Conservation (phyloP, 257 asterid genomes). For the Solanum chaucha region DNA sequence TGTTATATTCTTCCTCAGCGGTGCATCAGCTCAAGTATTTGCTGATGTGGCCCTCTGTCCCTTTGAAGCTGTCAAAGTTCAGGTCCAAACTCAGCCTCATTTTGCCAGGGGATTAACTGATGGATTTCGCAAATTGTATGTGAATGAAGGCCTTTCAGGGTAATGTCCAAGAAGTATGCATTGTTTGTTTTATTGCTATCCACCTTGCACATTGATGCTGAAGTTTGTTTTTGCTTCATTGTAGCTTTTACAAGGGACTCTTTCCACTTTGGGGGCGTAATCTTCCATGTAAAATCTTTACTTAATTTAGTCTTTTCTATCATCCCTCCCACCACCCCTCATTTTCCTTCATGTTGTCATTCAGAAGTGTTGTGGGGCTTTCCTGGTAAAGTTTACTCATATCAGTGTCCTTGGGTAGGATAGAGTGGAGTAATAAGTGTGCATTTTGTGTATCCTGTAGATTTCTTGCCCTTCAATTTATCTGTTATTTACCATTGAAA, state of each 20-base stretch:
- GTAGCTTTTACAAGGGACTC: constrained; percentile 35
- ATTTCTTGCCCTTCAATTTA: background rate
- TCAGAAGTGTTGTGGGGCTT: background rate
- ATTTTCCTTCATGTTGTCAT: background rate
- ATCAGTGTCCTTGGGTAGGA: background rate
- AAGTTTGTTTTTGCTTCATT: background rate
- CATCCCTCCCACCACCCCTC: background rate
- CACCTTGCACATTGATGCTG: background rate
- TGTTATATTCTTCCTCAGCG: constrained; percentile 21
- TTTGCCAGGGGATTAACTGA: constrained; percentile 30
- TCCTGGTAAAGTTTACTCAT: background rate
- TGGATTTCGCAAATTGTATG: constrained; percentile 33
- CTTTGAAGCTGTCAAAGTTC: constrained; percentile 36
- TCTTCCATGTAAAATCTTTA: constrained; percentile 23
- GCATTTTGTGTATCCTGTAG: background rate
- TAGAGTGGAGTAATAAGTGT: background rate
- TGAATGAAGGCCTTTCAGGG: constrained; percentile 28
- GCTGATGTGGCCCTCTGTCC: constrained; percentile 35
- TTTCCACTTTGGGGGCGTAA: constrained; percentile 41
- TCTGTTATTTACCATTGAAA: background rate
- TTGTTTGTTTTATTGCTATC: background rate
- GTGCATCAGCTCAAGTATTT: constrained; percentile 31
- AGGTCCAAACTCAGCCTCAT: constrained; percentile 33
- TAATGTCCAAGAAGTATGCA: background rate
- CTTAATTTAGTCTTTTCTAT: background rate